Evolutionary conservation across 805 yeast species (phyloP).

Genomic region (Yarrowia porcina): DNA sequence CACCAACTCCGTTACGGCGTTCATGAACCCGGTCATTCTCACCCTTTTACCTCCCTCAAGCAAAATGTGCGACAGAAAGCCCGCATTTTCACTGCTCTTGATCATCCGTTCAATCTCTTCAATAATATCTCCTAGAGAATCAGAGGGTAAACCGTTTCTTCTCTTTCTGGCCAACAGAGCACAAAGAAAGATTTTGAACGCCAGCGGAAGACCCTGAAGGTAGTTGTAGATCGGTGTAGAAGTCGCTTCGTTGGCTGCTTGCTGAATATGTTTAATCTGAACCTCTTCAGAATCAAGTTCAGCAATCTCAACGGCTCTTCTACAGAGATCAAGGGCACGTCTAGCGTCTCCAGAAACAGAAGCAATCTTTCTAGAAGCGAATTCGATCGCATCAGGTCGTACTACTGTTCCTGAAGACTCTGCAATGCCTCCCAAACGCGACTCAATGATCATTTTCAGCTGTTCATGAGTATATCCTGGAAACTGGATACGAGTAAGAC

Average conservation of each 20-base stretch:
- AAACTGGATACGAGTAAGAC: slow-evolving; percentile 80
- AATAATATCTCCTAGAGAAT: slow-evolving; percentile 67
- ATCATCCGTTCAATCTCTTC: slow-evolving; percentile 67
- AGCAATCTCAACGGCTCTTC: slow-evolving; percentile 86
- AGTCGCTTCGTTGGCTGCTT: slow-evolving; percentile 76
- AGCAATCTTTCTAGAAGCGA: slow-evolving; percentile 91
- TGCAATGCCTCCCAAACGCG: slow-evolving; percentile 51
- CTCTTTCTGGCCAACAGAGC: slow-evolving; percentile 62
- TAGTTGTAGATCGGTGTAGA: slow-evolving; percentile 66
- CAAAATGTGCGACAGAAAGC: slow-evolving; percentile 32
- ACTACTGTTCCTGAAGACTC: slow-evolving; percentile 41
- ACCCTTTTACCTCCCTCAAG: slow-evolving; percentile 41
- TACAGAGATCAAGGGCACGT: slow-evolving; percentile 80
- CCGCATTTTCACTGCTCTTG: slow-evolving; percentile 41
- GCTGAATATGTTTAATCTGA: slow-evolving; percentile 67
- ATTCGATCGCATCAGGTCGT: slow-evolving; percentile 72
- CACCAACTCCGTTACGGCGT: slow-evolving; percentile 61
- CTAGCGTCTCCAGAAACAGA: slow-evolving; percentile 97
- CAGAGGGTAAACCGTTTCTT: slow-evolving; percentile 68
- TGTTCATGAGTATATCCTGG: slow-evolving; percentile 84
- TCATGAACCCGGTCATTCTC: slow-evolving; percentile 58
- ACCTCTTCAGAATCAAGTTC: slow-evolving; percentile 56
- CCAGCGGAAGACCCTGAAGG: slow-evolving; percentile 58
- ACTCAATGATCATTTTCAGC: slow-evolving; percentile 67
- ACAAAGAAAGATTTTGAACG: slow-evolving; percentile 68